Evolutionary conservation across 306 rosid species (phyloP), one percentile per base, ranked within the genome.

Genomic region (Cucumis sativus): DNA sequence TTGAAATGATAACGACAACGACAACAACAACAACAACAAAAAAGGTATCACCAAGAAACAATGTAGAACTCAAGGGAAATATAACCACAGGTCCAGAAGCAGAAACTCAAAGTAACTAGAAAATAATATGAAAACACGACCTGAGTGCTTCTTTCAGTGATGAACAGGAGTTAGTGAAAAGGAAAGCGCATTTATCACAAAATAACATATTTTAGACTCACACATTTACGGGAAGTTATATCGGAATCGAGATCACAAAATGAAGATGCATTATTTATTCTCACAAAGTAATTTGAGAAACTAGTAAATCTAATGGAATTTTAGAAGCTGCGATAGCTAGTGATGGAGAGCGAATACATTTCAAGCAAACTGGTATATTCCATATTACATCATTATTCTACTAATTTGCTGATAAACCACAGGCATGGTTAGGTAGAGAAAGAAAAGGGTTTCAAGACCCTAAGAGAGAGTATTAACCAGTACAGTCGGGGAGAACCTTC

Each of bases 401-500:
- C 40, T 14, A 47, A 23, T 14, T 70, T 70, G 8, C 18, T 8
- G 20, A 21, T 45, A 43, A 43, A 43, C 20, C 12, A 69, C 28
- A 45, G 20, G 6, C 17, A 11, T 23, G 5, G 5, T 45, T 70
- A 70, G n/a, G n/a, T 25, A 7, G 60, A 45, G 55, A 71, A 71
- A 71, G 41, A 20, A 21, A 28, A 71, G 41, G 60, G 60, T 49
- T 71, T 71, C 14, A 6, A 71, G 76, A 71, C 41, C 57, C 23
- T 23, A 71, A 43, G 9, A 71, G 76, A 51, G 35, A 9, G 7
- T 18, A 55, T 47, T 78, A 82, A 92, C 97, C 97, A 90, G 81
- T 92, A 92, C 75, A 92, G 91, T 68, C 89, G 91, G 0, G 97
- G 96, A 80, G 93, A 88, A 84, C 90, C 91, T 79, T 90, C 90